Evolutionary conservation across 805 yeast species (phyloP).

Genomic region (Metschnikowia santaceciliae): DNA sequence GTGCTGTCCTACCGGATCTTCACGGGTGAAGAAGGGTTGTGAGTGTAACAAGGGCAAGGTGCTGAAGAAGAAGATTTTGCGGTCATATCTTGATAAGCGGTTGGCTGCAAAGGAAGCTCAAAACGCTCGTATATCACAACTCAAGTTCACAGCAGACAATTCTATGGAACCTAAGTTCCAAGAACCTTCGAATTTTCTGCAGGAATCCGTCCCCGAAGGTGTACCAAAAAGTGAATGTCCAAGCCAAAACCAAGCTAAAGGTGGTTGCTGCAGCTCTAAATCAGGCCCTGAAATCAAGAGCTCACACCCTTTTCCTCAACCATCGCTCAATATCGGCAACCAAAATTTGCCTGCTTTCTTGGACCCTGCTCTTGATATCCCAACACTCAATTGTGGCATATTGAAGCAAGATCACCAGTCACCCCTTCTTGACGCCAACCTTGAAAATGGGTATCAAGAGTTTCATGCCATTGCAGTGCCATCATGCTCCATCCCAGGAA

Average conservation of each 20-base stretch:
- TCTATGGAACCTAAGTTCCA: background rate
- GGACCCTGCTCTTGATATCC: background rate
- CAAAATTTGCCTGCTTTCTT: background rate
- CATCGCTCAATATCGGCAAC: background rate
- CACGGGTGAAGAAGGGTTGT: constrained; percentile 24
- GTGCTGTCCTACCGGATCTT: constrained; percentile 28
- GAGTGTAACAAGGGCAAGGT: constrained; percentile 28
- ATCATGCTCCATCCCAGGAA: constrained; percentile 33
- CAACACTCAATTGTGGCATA: background rate
- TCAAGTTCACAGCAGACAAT: background rate
- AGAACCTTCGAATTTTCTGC: background rate
- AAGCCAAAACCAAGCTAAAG: background rate
- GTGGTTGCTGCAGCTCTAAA: background rate
- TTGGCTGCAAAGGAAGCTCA: constrained; percentile 6
- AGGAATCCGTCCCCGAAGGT: background rate
- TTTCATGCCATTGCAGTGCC: constrained; percentile 28
- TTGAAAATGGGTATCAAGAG: background rate
- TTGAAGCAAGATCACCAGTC: constrained; percentile 1
- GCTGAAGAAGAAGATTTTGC: constrained; percentile 35
- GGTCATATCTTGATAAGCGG: constrained; percentile 26
- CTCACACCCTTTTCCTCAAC: background rate
- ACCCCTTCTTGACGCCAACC: background rate
- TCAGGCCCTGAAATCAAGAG: background rate
- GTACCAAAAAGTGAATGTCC: background rate
- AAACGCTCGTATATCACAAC: background rate